Base-by-base conservation (phyloP, 1,284 basidiomycete species). In the Fomitopsis palustris region DNA sequence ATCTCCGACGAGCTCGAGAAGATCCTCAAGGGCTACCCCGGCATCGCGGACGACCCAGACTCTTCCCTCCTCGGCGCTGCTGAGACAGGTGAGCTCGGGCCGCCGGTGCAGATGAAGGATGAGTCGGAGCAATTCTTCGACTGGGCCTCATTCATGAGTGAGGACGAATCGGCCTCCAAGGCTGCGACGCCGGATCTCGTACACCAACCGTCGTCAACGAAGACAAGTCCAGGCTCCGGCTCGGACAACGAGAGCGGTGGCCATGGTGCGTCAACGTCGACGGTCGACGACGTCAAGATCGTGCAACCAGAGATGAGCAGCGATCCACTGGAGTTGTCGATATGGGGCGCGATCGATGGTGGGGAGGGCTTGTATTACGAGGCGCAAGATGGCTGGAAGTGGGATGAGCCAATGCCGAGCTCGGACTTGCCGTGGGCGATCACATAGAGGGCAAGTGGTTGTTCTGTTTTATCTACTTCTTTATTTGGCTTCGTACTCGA, bases 141-240 rank as follows among this genome's bases (percentile, higher is more conserved):
- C 70, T 87, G 88, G 64, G 83, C 87, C 52, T 79, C 77, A 9
- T 87, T 82, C 66, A 77, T 75, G 17, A 68, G 75, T 14, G 85
- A 86, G 52, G 86, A 86, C 47, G 84, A 86, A 29, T 58, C 61
- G 17, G 79, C 77, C 33, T 86, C 84, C 19, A 88, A 87, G 67
- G 81, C 82, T 54, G 63, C 66, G 6, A 91, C 89, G 5, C 89
- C 89, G 7, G 90, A 91, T 59, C 78, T 92, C 53, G 75, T 87
- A 16, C 78, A 78, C 38, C 35, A 37, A 14, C 81, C 84, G 23
- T 87, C 88, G 14, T 90, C 90, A 60, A 83, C 89, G 14, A 88
- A 89, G 65, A 85, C 82, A 17, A 90, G 88, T 70, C 90, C 90
- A 2, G 86, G 87, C 66, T 91, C 89, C 19, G 83, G 80, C n/a